Percentiles rank a stretch among this genome's conserved stretches.
Conservation (phyloP, 495 filamentous ascomycete species). For the Trichoderma reesei region DNA sequence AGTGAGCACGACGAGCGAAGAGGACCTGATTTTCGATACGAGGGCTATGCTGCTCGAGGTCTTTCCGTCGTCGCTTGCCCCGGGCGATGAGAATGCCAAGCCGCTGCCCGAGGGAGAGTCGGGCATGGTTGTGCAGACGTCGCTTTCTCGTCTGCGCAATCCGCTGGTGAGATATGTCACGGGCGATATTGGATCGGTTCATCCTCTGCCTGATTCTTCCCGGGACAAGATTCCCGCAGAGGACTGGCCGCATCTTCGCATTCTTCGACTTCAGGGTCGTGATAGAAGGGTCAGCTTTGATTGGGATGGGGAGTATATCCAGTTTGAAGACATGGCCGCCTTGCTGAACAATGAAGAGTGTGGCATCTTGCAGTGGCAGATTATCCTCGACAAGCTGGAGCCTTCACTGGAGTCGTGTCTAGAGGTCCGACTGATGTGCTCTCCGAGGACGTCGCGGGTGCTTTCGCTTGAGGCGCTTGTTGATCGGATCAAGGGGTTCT, state of each 20-base stretch:
- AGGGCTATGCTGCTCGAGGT: constrained; percentile 25
- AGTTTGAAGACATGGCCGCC: constrained; percentile 16
- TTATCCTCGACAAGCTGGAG: constrained; percentile 21
- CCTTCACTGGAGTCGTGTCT: constrained; percentile 16
- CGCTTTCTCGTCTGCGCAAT: constrained; percentile 27
- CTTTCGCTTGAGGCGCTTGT: not conserved
- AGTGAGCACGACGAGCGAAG: not conserved
- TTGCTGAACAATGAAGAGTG: constrained; percentile 17
- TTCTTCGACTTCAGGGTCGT: constrained; percentile 25
- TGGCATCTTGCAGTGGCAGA: constrained; percentile 29
- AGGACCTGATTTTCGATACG: constrained; percentile 27
- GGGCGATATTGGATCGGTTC: constrained; percentile 30
- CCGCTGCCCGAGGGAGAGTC: constrained; percentile 17
- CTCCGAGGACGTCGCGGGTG: not conserved
- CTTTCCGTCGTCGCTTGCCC: constrained; percentile 14
- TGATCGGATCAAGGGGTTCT: not conserved
- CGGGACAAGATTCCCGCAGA: constrained; percentile 9
- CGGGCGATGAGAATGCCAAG: not conserved
- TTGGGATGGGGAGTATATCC: constrained; percentile 25
- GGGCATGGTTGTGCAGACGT: constrained; percentile 29
- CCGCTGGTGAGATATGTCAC: constrained; percentile 31
- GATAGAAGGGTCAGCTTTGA: constrained; percentile 28
- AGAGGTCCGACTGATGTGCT: constrained; percentile 12
- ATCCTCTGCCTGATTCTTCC: constrained; percentile 16
- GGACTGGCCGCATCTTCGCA: constrained; percentile 12